phyloP scores from a whole-genome alignment of 768 basidiomycete species.

The Exidia glandulosa region DNA sequence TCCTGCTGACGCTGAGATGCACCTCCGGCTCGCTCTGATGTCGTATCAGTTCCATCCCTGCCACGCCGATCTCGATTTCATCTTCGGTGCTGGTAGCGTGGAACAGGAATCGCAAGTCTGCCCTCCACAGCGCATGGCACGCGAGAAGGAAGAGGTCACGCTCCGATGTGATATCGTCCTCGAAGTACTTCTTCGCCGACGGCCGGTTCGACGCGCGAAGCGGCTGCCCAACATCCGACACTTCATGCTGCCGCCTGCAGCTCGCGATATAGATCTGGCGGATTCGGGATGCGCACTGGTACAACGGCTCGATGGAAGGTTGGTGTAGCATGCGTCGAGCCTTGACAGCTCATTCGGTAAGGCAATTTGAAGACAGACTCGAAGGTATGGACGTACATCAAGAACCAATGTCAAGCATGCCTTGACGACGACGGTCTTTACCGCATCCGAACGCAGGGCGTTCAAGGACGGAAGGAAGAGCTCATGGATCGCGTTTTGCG shows the following conservation, averaged over 20 bases:
- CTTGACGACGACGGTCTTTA: conserved; percentile 67
- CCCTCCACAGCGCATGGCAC: conserved; percentile 60
- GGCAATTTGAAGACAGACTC: too few species aligned
- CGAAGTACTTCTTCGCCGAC: conserved; percentile 3
- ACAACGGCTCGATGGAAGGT: conserved; percentile 2
- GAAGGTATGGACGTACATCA: conserved; percentile 41
- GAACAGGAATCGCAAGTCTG: conserved; percentile 43
- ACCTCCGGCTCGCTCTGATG: conserved; percentile 1
- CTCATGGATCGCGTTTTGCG: conserved; percentile 46
- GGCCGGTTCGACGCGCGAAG: background rate
- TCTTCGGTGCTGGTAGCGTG: conserved; percentile 33
- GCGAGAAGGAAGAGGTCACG: conserved; percentile 59
- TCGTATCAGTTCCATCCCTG: background rate
- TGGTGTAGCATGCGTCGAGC: too few species aligned
- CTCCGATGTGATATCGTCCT: conserved; percentile 8
- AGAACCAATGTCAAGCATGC: conserved; percentile 57
- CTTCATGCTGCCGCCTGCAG: background rate
- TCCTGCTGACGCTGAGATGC: too few species aligned
- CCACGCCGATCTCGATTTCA: conserved; percentile 10
- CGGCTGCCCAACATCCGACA: background rate
- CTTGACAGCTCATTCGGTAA: too few species aligned
- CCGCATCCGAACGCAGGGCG: conserved; percentile 68
- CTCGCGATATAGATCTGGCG: background rate
- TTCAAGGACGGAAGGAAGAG: conserved; percentile 58
- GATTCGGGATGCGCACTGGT: background rate